Evolutionary conservation across 768 basidiomycete genomes (phyloP), one percentile per base, ranked within the genome.

Genomic region (Galerina sulciceps): DNA sequence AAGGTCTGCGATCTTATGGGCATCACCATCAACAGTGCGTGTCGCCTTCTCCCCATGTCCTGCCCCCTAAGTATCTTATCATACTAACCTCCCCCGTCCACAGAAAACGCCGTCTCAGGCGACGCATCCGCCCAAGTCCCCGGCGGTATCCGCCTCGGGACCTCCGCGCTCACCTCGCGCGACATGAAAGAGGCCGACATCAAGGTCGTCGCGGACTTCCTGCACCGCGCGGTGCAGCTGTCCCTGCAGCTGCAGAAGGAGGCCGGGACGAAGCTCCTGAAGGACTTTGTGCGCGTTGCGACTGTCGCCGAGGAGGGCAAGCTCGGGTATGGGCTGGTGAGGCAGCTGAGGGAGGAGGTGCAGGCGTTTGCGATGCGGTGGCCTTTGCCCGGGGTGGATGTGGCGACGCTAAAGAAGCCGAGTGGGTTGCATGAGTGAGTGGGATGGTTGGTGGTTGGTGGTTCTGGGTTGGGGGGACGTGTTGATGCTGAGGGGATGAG

Each of bases 1-100:
- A 98, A 97, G 82, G 86, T 99, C 66, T 97, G 97, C 75, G 96
- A 99, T 73, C 82, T 97, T 50, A 87, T 94, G 74, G 94, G 94
- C 58, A 97, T 99, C 73, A 98, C 96, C 34, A 94, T 98, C 77
- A 94, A 95, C 81, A 94, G 92, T 93, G 65, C 66, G 90, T 66
- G 2, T 31, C 8, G 26, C 1, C 20, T 53, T 4, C 57, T 31
- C 2, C 22, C n/a, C 13, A 53, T 58, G 22, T 26, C 4, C 37
- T 38, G 15, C 10, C 20, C 1, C 22, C 17, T 26, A 2, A 20
- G 50, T 15, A 47, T 14, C 6, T 13, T 47, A 18, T n/a, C n/a
- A 49, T 14, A 4, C 14, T 31, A 2, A 36, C 63, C 45, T 49
- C 56, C 63, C 45, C 47, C 56, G 26, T 36, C 10, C 18, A 13